These are phyloP conservation scores for Termitomyces sp. DNA, from an alignment of 768 basidiomycete genomes.

Conservation along the genomic window DNA sequence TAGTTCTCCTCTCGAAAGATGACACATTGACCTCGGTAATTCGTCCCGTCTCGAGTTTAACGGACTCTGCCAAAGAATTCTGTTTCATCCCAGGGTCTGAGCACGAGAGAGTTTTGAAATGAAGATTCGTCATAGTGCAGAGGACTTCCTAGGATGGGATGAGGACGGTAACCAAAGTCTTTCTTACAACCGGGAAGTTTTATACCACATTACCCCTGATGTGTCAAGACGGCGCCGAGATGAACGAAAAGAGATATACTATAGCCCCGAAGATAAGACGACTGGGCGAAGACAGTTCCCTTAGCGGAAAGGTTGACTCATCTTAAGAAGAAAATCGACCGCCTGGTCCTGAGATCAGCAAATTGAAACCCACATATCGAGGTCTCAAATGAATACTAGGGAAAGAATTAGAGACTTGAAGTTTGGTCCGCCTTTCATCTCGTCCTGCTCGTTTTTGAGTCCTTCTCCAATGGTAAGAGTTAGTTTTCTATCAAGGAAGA, in stretches of 20 bases:
- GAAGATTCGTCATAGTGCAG: conserved; percentile 9
- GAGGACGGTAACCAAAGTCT: background rate
- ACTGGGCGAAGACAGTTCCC: conserved; percentile 5
- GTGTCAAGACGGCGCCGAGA: conserved; percentile 5
- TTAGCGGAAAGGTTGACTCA: conserved; percentile 12
- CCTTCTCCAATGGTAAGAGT: background rate
- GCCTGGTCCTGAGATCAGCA: background rate
- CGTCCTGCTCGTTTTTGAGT: background rate
- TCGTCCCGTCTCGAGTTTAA: conserved; percentile 9
- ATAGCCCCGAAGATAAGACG: conserved; percentile 11
- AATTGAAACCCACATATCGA: conserved; percentile 1
- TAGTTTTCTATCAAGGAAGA: background rate
- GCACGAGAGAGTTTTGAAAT: conserved; percentile 5
- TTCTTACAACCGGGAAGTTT: conserved; percentile 4
- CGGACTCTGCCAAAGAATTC: conserved; percentile 6
- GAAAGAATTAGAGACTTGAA: background rate
- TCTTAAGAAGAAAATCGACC: conserved; percentile 6
- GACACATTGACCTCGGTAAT: conserved; percentile 13
- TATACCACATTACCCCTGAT: conserved; percentile 5
- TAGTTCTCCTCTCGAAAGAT: conserved; percentile 31
- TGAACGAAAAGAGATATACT: conserved; percentile 10
- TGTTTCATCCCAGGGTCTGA: conserved; percentile 10
- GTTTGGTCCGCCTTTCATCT: background rate
- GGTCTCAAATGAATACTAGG: background rate
- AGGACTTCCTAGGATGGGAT: background rate